Conservation (phyloP, 768 basidiomycete species). For the Pisolithus albus region DNA sequence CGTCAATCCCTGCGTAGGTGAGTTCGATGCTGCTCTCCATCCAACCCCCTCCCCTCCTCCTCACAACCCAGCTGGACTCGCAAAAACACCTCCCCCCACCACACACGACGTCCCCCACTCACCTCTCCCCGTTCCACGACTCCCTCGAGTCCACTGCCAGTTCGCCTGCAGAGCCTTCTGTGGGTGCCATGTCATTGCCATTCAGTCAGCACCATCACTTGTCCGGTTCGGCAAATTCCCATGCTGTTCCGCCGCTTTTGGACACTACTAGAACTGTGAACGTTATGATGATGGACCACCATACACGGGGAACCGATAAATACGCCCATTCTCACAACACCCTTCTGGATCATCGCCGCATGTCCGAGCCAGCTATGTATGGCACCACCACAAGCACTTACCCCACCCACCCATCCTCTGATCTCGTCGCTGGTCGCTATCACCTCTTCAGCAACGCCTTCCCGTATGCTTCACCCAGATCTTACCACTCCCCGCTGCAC, state of each 20-base stretch:
- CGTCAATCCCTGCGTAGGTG: conserved; percentile 9
- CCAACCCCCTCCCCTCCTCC: conserved; percentile 21
- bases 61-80: conserved; percentile 2
- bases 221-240: conserved; percentile 35
- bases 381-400: conserved; percentile 35
- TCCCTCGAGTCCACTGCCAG: conserved; percentile 25
- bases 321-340: conserved; percentile 29
- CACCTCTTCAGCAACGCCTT: conserved; percentile 35
- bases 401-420: conserved; percentile 24
- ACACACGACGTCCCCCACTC: conserved; percentile 8
- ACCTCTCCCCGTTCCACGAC: conserved; percentile 9
- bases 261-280: conserved; percentile 34
- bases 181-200: conserved; percentile 29
- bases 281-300: conserved; percentile 31
- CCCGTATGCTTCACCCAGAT: conserved; percentile 28
- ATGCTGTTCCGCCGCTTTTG: conserved; percentile 28
- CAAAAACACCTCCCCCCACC: too few relatives aligned
- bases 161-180: conserved; percentile 37
- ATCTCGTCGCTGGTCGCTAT: conserved; percentile 29
- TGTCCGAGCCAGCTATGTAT: conserved; percentile 59
- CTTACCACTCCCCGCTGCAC: conserved; percentile 37
- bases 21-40: background rate
- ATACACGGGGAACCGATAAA: conserved; percentile 34
- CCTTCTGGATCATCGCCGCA: conserved; percentile 53
- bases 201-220: conserved; percentile 41